Percentiles rank a stretch among this genome's conserved stretches.
These are phyloP conservation scores for Camelina sativa DNA, from an alignment of 345 rosid genomes.

Conservation along the genomic window DNA sequence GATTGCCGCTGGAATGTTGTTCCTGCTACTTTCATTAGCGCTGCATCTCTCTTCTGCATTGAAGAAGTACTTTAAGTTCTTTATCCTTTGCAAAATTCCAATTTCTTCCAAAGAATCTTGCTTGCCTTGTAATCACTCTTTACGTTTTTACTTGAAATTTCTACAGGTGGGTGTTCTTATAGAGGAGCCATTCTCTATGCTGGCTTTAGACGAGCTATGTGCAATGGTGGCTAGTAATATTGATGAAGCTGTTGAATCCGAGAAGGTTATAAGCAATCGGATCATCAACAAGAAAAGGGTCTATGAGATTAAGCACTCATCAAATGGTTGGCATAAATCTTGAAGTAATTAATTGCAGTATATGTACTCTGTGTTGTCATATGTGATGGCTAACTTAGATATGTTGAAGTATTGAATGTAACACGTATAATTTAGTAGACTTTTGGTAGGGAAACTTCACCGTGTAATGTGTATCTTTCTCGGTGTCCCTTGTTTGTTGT, in stretches of 20 bases:
- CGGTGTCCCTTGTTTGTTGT: not conserved
- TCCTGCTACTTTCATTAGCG: constrained; percentile 94
- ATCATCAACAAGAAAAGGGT: constrained; percentile 54
- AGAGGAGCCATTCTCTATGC: constrained; percentile 95
- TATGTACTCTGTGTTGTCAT: not conserved
- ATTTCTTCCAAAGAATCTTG: not conserved
- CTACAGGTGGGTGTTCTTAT: constrained; percentile 93
- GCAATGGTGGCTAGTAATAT: constrained; percentile 53
- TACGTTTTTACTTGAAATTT: constrained; percentile 26
- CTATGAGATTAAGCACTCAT: constrained; percentile 52
- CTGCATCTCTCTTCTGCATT: constrained; percentile 96
- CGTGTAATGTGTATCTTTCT: not conserved
- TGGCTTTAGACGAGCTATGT: constrained; percentile 88
- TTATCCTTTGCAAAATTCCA: not conserved
- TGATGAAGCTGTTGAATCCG: constrained; percentile 61
- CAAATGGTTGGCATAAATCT: constrained; percentile 74
- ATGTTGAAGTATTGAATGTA: no score
- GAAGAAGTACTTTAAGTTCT: constrained; percentile 65
- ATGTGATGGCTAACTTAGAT: not conserved
- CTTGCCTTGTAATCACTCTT: constrained; percentile 2
- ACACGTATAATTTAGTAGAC: not conserved
- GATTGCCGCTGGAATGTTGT: constrained; percentile 98
- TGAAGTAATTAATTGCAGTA: constrained; percentile 11
- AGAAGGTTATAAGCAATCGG: constrained; percentile 56
- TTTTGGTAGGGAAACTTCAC: no score